These are phyloP conservation scores for Pleurotus tuber-regium DNA, from an alignment of 768 basidiomycete genomes.

Conservation along the genomic window DNA sequence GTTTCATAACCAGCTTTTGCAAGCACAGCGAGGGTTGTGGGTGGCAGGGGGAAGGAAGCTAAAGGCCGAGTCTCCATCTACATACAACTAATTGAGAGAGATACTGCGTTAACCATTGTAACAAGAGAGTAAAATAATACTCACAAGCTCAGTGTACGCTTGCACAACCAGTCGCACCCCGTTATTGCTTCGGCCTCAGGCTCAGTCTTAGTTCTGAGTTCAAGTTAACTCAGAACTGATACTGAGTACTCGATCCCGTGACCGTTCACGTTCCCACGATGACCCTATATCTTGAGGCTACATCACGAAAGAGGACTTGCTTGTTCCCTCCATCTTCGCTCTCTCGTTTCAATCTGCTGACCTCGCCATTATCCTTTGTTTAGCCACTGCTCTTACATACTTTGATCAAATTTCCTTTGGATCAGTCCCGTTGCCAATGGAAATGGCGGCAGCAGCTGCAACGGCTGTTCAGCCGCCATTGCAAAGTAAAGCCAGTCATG, in stretches of 20 bases:
- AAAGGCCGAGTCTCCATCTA: constrained; percentile 34
- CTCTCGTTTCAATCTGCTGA: background rate
- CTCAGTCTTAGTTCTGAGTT: too few species aligned
- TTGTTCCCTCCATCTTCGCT: background rate
- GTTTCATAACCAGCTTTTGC: constrained; percentile 57
- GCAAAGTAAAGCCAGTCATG: background rate
- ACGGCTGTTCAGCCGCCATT: constrained; percentile 1
- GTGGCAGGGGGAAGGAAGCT: constrained; percentile 45
- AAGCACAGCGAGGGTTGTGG: constrained; percentile 43
- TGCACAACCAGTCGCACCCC: too few species aligned
- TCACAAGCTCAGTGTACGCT: too few species aligned
- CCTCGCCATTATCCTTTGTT: background rate
- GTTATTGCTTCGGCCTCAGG: too few species aligned
- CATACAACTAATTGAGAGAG: too few species aligned
- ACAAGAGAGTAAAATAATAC: too few species aligned
- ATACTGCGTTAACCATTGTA: too few species aligned
- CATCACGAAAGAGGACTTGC: background rate
- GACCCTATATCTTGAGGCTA: background rate
- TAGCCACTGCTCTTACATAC: background rate
- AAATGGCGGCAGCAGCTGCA: background rate
- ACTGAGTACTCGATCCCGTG: background rate
- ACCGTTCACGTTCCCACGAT: background rate
- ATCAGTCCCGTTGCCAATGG: background rate
- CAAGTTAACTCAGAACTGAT: too few species aligned
- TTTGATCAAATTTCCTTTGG: background rate